phyloP scores from a whole-genome alignment of 2,329 filamentous ascomycete species.

The Phyllosticta paracitricarpa region DNA sequence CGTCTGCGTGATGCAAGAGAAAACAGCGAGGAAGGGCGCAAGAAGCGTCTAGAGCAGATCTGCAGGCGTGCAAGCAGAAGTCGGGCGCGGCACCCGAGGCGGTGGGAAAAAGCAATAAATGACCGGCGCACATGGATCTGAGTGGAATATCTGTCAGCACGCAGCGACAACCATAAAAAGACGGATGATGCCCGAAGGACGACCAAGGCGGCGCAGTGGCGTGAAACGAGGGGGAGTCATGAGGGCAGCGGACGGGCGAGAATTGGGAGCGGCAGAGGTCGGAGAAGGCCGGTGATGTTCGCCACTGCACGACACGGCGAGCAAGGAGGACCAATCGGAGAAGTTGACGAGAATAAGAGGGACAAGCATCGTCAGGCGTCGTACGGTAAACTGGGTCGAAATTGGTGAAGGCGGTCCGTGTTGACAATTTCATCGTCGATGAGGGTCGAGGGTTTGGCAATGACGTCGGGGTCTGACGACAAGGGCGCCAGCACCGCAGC shows the following conservation, averaged over 20 bases:
- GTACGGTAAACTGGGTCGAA: not conserved
- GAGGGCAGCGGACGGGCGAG: not conserved
- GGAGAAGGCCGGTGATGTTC: not conserved
- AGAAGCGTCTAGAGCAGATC: not conserved
- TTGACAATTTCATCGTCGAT: not conserved
- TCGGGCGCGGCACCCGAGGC: not conserved
- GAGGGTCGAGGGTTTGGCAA: not conserved
- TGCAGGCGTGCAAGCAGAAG: not conserved
- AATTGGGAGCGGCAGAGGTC: not conserved
- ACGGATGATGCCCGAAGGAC: not conserved
- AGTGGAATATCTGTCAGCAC: not conserved
- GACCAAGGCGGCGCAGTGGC: not conserved
- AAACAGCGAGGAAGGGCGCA: not conserved
- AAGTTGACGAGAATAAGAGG: not conserved
- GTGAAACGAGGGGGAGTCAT: not conserved
- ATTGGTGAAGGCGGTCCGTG: not conserved
- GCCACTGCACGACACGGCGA: not conserved
- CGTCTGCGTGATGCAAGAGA: not conserved
- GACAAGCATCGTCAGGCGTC: not conserved
- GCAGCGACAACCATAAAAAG: not conserved
- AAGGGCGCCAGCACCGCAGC: not conserved
- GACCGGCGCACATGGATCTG: not conserved
- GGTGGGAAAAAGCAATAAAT: not conserved
- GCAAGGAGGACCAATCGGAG: not conserved
- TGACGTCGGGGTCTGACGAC: not conserved